A percentile compares a stretch with the other conserved stretches of the same genome.
Conservation (phyloP, 345 rosid genomes). For the Syzygium aromaticum region DNA sequence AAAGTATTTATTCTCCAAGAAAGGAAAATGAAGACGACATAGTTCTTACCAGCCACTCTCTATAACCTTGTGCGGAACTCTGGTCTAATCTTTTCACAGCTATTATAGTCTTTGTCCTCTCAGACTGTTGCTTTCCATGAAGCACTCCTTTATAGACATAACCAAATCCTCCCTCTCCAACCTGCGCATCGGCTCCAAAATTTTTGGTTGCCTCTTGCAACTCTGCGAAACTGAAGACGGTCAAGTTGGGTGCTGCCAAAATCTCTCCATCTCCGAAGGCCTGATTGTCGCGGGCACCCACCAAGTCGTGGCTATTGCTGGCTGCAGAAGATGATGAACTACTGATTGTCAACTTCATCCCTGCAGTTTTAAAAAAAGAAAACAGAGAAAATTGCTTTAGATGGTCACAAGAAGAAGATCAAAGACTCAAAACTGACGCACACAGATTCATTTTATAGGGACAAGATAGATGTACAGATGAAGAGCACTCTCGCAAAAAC, state of each 20-base stretch:
- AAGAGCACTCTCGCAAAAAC: not conserved
- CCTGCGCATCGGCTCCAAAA: not conserved
- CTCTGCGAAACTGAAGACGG: not conserved
- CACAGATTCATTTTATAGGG: not conserved
- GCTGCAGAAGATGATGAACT: not conserved
- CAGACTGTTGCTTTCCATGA: not conserved
- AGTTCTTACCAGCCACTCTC: not conserved
- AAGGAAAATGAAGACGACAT: not conserved
- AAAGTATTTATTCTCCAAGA: not conserved
- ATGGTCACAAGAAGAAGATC: not conserved
- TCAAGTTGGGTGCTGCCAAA: not conserved
- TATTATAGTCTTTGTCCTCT: not conserved
- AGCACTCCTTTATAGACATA: conserved; percentile 5
- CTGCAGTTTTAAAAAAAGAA: not conserved
- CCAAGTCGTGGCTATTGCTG: not conserved
- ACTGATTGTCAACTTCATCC: not conserved
- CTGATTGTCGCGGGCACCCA: not conserved
- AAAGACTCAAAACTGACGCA: not conserved
- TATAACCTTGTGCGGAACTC: not conserved
- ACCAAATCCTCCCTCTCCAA: conserved; percentile 5
- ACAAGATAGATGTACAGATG: not conserved
- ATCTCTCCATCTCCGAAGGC: not conserved
- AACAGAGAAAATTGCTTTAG: not conserved
- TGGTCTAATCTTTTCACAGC: not conserved
- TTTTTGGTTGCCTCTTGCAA: not conserved